Conservation (phyloP, 768 basidiomycete species). For the Auriscalpium orientale region DNA sequence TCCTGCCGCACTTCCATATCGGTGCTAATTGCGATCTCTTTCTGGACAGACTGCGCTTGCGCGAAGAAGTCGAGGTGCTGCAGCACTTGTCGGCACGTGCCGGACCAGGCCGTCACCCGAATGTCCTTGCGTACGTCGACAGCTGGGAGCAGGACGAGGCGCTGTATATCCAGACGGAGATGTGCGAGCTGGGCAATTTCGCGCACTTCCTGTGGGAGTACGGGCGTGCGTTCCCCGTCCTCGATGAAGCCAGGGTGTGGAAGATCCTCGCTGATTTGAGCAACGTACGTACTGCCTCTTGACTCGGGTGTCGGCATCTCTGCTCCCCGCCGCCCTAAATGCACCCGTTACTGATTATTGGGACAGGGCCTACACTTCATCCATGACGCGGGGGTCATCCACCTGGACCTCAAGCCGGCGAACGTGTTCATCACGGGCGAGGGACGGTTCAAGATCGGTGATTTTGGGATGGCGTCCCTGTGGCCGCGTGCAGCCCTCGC, state of each 20-base stretch:
- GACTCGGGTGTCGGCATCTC: too few relatives aligned
- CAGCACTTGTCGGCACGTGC: constrained; percentile 48
- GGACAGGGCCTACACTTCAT: constrained; percentile 78
- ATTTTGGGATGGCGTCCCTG: constrained; percentile 96
- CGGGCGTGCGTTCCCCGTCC: constrained; percentile 71
- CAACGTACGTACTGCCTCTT: constrained; percentile 49
- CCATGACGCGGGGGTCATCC: constrained; percentile 82
- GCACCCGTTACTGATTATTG: too few relatives aligned
- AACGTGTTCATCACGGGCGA: constrained; percentile 87
- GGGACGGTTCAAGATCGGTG: constrained; percentile 92
- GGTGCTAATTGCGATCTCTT: not conserved
- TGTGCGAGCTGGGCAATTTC: constrained; percentile 91
- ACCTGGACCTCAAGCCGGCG: constrained; percentile 95
- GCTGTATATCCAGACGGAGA: constrained; percentile 88
- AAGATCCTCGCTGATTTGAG: constrained; percentile 89
- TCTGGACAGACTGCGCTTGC: constrained; percentile 59
- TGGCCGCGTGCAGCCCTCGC: constrained; percentile 60
- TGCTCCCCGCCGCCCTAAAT: too few relatives aligned
- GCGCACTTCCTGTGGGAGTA: constrained; percentile 88
- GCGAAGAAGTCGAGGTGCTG: constrained; percentile 92
- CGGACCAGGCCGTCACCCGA: constrained; percentile 46
- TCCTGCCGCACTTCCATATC: not conserved
- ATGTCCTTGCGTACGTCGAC: constrained; percentile 84
- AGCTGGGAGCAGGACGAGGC: constrained; percentile 93
- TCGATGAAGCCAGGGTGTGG: constrained; percentile 94